Evolutionary conservation across 352 stramenopile species (phyloP).

Genomic region (Pythium pyrilobum): DNA sequence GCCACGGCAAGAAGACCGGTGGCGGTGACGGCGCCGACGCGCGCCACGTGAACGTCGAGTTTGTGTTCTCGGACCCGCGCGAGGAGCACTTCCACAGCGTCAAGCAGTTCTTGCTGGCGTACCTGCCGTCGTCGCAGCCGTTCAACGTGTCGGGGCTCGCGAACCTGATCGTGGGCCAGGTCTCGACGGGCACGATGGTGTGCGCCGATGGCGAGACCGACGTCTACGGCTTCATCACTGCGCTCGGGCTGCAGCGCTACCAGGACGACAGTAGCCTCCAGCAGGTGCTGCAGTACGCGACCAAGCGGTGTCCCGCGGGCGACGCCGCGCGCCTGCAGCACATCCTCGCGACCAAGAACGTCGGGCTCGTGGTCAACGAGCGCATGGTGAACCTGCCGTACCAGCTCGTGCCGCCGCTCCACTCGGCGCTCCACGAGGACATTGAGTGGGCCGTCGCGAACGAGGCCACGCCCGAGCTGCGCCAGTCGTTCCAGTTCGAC

Average conservation of each 20-base stretch:
- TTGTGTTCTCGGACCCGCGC: constrained; percentile 77
- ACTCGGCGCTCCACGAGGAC: constrained; percentile 78
- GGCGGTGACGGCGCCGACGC: not conserved
- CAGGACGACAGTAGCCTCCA: constrained; percentile 47
- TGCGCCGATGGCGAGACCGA: constrained; percentile 75
- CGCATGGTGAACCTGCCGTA: constrained; percentile 87
- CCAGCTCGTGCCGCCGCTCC: constrained; percentile 72
- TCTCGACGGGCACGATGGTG: constrained; percentile 72
- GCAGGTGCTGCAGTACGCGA: constrained; percentile 73
- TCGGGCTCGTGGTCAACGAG: constrained; percentile 75
- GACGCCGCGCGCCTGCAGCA: constrained; percentile 48
- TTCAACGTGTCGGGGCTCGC: constrained; percentile 81
- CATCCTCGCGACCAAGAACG: constrained; percentile 50
- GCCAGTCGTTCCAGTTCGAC: constrained; percentile 69
- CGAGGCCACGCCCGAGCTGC: constrained; percentile 53
- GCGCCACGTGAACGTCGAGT: constrained; percentile 67
- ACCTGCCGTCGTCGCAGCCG: constrained; percentile 65
- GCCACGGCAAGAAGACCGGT: constrained; percentile 4
- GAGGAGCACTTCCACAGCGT: constrained; percentile 84
- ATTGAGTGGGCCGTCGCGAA: constrained; percentile 83
- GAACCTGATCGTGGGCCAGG: constrained; percentile 69
- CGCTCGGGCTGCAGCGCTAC: constrained; percentile 59
- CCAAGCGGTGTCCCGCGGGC: constrained; percentile 58
- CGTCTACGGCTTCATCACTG: constrained; percentile 85
- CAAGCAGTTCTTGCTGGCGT: constrained; percentile 77